Percentiles rank a stretch among this genome's conserved stretches.
Conservation (phyloP, 441 rosid species). For the Mallotus japonicus region DNA sequence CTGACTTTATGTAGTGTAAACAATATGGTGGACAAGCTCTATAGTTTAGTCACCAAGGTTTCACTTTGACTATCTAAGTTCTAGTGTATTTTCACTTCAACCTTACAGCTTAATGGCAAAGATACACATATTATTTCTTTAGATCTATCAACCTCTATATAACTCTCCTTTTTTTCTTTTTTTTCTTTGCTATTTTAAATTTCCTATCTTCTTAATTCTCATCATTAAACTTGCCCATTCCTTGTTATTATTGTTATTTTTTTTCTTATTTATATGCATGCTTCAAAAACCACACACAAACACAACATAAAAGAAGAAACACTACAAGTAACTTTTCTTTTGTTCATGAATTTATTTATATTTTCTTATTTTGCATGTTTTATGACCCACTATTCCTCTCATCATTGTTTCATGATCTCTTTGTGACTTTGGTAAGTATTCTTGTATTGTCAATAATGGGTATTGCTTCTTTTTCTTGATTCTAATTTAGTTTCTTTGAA, state of each 20-base stretch:
- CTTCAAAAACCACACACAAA: conserved; percentile 7
- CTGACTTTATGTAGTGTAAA: too few species aligned
- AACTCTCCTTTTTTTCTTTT: not conserved
- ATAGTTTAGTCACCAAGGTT: too few species aligned
- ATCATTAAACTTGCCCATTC: not conserved
- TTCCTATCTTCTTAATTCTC: not conserved
- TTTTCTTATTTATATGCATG: conserved; percentile 25
- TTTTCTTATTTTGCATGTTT: conserved; percentile 32
- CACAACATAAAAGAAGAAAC: conserved; percentile 19
- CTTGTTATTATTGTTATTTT: too few species aligned
- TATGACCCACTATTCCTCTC: conserved; percentile 23
- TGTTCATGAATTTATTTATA: not conserved
- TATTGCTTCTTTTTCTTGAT: conserved; percentile 30
- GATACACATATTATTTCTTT: conserved; percentile 15
- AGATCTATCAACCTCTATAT: not conserved
- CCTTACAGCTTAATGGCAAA: not conserved
- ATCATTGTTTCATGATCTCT: conserved; percentile 29
- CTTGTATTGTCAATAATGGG: conserved; percentile 34
- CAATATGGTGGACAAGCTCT: too few species aligned
- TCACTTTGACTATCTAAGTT: not conserved
- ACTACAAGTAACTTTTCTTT: conserved; percentile 10
- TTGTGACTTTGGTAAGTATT: conserved; percentile 16
- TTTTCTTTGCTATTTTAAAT: not conserved
- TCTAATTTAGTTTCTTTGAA: conserved; percentile 19
- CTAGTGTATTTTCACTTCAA: not conserved